phyloP scores from a whole-genome alignment of 2,329 filamentous ascomycete genomes.

The Ophiosphaerella korrae region DNA sequence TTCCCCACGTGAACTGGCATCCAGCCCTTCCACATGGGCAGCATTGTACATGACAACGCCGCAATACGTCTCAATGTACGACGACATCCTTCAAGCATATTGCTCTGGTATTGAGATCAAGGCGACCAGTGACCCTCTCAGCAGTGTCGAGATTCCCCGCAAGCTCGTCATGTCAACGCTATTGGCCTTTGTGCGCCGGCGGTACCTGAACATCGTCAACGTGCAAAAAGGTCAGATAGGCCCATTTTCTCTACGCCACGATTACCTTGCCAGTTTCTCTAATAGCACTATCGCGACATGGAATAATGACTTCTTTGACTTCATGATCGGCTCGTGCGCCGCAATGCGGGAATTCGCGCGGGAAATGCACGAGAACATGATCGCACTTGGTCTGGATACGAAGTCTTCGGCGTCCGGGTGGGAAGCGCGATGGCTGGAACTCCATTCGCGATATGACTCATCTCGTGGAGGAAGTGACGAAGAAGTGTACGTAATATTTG shows the following conservation, averaged over 20 bases:
- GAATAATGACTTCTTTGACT: conserved; percentile 10
- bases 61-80: conserved; percentile 7
- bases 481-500: no score
- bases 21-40: conserved; percentile 3
- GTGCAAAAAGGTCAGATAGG: conserved; percentile 3
- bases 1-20: neutral
- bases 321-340: conserved; percentile 7
- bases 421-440: conserved; percentile 13
- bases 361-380: conserved; percentile 12
- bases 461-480: neutral
- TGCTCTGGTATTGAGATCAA: neutral
- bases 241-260: conserved; percentile 1
- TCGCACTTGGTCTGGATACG: conserved; percentile 1
- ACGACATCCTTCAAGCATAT: conserved; percentile 6
- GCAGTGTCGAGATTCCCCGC: conserved; percentile 3
- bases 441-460: conserved; percentile 3
- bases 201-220: conserved; percentile 9
- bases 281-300: conserved; percentile 7
- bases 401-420: neutral
- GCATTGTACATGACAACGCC: neutral
- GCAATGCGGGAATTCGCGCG: conserved; percentile 9
- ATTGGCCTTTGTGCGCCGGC: conserved; percentile 8
- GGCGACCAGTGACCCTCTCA: neutral
- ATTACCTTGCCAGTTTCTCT: conserved; percentile 10
- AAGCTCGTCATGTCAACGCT: conserved; percentile 6